Evolutionary conservation across 148 eudicot species (phyloP).

Genomic region (Rhododendron mucronatum): DNA sequence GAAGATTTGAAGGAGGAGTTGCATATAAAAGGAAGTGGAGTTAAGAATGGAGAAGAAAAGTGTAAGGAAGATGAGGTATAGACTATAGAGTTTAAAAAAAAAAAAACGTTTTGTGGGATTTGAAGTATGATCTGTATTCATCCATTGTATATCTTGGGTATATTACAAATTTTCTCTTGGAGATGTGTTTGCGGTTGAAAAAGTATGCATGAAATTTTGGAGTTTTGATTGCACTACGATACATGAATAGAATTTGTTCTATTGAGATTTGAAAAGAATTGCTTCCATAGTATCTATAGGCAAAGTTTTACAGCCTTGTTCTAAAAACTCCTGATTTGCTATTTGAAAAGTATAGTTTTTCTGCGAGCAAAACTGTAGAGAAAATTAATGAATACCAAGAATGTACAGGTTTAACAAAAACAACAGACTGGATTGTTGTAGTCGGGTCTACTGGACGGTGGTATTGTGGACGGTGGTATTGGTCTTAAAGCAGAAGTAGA

Average conservation of each 20-base stretch:
- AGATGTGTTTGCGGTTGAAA: background rate
- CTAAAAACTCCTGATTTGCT: background rate
- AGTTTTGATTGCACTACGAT: background rate
- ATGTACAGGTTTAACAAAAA: background rate
- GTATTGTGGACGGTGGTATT: background rate
- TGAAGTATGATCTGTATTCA: background rate
- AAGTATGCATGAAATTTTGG: background rate
- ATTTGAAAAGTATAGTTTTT: background rate
- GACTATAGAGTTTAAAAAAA: background rate
- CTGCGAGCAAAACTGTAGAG: background rate
- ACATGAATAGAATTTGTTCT: background rate
- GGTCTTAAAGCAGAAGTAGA: background rate
- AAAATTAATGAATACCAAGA: background rate
- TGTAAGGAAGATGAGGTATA: background rate
- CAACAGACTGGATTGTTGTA: background rate
- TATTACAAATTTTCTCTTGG: background rate
- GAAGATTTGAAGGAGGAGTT: conserved; percentile 24
- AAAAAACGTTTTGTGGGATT: background rate
- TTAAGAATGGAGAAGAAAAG: conserved; percentile 19
- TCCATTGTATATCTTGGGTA: background rate
- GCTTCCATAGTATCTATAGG: background rate
- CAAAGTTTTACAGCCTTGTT: background rate
- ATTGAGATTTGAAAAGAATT: background rate
- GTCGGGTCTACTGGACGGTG: background rate
- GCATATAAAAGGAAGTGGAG: conserved; percentile 11